phyloP scores from a whole-genome alignment of 73 alveolate species.

The Paramecium tetraurelia region DNA sequence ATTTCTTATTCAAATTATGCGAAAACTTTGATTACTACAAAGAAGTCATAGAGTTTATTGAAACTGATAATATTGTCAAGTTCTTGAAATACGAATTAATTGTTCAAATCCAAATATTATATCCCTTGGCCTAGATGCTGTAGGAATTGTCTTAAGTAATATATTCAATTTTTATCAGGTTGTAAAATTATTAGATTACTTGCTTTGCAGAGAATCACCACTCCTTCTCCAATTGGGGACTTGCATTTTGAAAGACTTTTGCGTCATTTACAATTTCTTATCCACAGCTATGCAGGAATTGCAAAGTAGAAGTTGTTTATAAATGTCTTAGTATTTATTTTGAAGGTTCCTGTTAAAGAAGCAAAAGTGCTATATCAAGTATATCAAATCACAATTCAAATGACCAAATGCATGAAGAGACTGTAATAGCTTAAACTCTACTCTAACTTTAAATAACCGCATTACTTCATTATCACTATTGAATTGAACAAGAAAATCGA shows the following conservation, averaged over 20 bases:
- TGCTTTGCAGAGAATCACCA: neutral
- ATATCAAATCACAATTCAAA: neutral
- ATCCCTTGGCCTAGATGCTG: neutral
- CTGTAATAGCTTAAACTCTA: neutral
- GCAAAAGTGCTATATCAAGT: neutral
- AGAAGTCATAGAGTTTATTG: neutral
- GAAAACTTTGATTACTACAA: neutral
- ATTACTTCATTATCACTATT: neutral
- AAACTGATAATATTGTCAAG: neutral
- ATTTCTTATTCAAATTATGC: neutral
- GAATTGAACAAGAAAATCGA: slow-evolving; percentile 29
- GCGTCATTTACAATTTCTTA: neutral
- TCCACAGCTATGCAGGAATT: neutral
- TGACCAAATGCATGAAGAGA: neutral
- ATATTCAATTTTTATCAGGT: neutral
- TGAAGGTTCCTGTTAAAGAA: neutral
- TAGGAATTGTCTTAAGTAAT: neutral
- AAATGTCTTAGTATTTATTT: neutral
- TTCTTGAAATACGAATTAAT: neutral
- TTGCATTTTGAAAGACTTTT: neutral
- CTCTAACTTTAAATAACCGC: neutral
- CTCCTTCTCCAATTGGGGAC: neutral
- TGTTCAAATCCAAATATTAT: neutral
- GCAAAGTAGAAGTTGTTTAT: neutral
- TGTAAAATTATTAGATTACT: slow-evolving; percentile 4